These are phyloP conservation scores for Myxozyma melibiosi DNA, from an alignment of 805 yeast species.

Conservation along the genomic window DNA sequence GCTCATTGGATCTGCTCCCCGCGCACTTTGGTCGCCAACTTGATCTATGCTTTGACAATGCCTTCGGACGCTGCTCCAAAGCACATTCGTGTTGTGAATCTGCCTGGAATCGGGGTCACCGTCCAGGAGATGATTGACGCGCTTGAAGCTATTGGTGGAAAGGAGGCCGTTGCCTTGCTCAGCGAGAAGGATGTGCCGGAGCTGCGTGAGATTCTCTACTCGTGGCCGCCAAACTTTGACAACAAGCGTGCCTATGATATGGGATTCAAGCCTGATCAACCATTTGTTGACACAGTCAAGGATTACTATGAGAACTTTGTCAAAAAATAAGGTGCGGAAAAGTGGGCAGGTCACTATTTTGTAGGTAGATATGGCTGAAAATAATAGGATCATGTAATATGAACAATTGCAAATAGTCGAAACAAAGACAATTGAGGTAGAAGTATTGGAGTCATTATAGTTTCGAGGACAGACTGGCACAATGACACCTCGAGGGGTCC, in stretches of 20 bases:
- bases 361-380: neutral
- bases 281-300: slow-evolving; percentile 23
- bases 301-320: slow-evolving; percentile 22
- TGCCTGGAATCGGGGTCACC: slow-evolving; percentile 36
- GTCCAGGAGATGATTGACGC: slow-evolving; percentile 37
- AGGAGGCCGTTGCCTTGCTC: slow-evolving; percentile 27
- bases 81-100: slow-evolving; percentile 33
- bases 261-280: slow-evolving; percentile 28
- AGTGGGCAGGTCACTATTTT: neutral
- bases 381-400: neutral
- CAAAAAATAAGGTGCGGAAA: neutral
- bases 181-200: slow-evolving; percentile 30
- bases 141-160: slow-evolving; percentile 33
- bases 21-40: slow-evolving; percentile 32
- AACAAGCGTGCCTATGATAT: slow-evolving; percentile 23
- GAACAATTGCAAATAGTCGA: neutral
- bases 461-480: too few species aligned
- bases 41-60: slow-evolving; percentile 31
- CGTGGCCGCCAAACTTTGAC: slow-evolving; percentile 36
- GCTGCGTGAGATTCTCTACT: slow-evolving; percentile 32
- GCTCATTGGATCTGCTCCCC: slow-evolving; percentile 37
- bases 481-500: too few species aligned
- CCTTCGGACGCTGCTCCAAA: slow-evolving; percentile 17
- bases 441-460: too few species aligned
- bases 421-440: too few species aligned